Percentiles rank a stretch among this genome's conserved stretches.
Evolutionary conservation across 75 land plant species (phyloP).

Genomic region (Cryptomeria japonica): DNA sequence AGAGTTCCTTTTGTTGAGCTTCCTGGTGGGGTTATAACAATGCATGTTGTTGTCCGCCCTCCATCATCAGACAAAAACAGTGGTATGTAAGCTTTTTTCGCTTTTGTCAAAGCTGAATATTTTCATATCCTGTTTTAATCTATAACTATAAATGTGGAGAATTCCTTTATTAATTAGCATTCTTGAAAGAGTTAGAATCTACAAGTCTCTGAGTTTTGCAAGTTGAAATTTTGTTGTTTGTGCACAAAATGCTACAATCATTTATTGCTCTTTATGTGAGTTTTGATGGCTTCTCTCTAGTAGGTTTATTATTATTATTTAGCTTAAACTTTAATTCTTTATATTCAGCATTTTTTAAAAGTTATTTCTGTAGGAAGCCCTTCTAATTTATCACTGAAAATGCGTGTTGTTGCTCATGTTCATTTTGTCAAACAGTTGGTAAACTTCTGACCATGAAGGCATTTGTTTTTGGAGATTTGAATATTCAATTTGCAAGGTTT

Average conservation of each 20-base stretch:
- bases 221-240: not conserved
- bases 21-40: slow-evolving; percentile 81
- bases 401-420: too few species aligned
- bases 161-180: not conserved
- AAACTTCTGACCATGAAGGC: too few species aligned
- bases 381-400: too few species aligned
- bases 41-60: slow-evolving; percentile 86
- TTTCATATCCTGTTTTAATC: not conserved
- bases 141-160: not conserved
- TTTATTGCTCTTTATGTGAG: not conserved
- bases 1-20: slow-evolving; percentile 68
- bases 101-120: not conserved
- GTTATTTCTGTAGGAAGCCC: too few species aligned
- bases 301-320: not conserved
- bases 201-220: not conserved
- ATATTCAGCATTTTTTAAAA: not conserved
- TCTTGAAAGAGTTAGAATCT: not conserved
- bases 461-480: too few species aligned
- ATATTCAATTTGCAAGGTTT: too few species aligned
- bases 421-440: too few species aligned
- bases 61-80: slow-evolving; percentile 58
- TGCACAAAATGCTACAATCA: not conserved
- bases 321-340: not conserved
- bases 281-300: not conserved
- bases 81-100: slow-evolving; percentile 34